Conservation (phyloP, 176 grass and related monocot species). For the Melocanna baccifera region DNA sequence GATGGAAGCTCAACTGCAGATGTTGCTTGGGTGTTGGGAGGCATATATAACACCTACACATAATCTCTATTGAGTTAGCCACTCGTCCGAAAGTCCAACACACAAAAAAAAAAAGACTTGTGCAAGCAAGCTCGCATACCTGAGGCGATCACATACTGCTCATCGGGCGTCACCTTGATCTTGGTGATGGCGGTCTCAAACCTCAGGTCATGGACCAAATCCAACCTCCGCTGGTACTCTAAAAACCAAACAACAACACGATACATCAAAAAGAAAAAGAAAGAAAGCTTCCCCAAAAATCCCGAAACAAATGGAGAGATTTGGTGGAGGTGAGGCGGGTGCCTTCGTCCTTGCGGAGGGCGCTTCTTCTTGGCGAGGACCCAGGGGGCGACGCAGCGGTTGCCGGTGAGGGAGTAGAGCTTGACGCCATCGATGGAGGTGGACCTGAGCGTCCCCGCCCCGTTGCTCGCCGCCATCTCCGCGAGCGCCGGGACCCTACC, state of each 20-base stretch:
- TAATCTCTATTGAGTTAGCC: background rate
- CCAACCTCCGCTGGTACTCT: conserved; percentile 75
- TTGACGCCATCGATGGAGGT: conserved; percentile 86
- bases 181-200: conserved; percentile 75
- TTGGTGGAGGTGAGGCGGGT: background rate
- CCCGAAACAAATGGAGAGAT: background rate
- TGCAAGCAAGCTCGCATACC: conserved; percentile 35
- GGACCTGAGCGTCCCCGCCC: conserved; percentile 53
- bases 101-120: background rate
- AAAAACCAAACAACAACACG: background rate
- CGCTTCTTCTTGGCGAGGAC: conserved; percentile 67
- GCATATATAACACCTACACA: background rate
- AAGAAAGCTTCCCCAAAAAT: background rate
- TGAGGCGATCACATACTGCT: conserved; percentile 77
- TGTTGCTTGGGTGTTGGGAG: background rate
- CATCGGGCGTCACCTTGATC: conserved; percentile 71
- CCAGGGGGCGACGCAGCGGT: conserved; percentile 52
- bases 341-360: conserved; percentile 73
- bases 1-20: background rate
- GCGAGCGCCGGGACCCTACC: background rate
- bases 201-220: conserved; percentile 84
- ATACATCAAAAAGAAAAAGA: background rate
- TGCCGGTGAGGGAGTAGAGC: conserved; percentile 65
- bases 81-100: background rate
- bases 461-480: conserved; percentile 25